phyloP scores from a whole-genome alignment of 495 filamentous ascomycete species.

The Apodospora peruviana region DNA sequence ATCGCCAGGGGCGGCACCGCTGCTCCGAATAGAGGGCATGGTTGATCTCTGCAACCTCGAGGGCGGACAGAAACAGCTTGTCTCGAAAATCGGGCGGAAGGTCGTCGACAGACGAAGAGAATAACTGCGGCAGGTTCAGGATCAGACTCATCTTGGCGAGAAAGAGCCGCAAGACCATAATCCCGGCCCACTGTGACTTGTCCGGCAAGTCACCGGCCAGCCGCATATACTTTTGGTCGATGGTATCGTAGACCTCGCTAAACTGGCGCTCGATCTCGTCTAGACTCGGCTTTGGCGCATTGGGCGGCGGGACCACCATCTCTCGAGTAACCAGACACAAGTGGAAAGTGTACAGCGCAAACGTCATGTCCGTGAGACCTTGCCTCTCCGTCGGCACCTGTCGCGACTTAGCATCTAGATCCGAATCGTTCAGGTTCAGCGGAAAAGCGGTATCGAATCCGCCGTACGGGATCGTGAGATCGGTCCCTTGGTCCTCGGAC shows the following conservation, averaged over 20 bases:
- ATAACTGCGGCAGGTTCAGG: slow-evolving; percentile 38
- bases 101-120: slow-evolving; percentile 28
- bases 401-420: slow-evolving; percentile 31
- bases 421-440: slow-evolving; percentile 41
- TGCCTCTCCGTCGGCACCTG: slow-evolving; percentile 25
- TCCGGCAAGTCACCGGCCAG: slow-evolving; percentile 48
- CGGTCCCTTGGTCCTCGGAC: slow-evolving; percentile 37
- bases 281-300: slow-evolving; percentile 4
- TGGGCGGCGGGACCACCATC: slow-evolving; percentile 29
- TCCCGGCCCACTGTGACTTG: slow-evolving; percentile 61
- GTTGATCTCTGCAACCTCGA: slow-evolving; percentile 68
- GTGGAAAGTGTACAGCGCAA: slow-evolving; percentile 20
- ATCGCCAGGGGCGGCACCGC: slow-evolving; percentile 52
- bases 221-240: slow-evolving; percentile 59
- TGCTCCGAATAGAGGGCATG: slow-evolving; percentile 52
- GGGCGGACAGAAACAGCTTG: slow-evolving; percentile 61
- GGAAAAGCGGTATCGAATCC: slow-evolving; percentile 38
- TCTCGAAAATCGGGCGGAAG: slow-evolving; percentile 53
- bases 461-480: slow-evolving; percentile 28
- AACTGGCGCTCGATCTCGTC: slow-evolving; percentile 54
- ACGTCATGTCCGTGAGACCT: slow-evolving; percentile 31
- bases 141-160: slow-evolving; percentile 49
- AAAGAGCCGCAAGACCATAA: slow-evolving; percentile 58
- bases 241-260: slow-evolving; percentile 50
- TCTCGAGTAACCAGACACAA: slow-evolving; percentile 29